phyloP scores from a whole-genome alignment of 305 asterid species.

The Stenogyne calaminthoides region DNA sequence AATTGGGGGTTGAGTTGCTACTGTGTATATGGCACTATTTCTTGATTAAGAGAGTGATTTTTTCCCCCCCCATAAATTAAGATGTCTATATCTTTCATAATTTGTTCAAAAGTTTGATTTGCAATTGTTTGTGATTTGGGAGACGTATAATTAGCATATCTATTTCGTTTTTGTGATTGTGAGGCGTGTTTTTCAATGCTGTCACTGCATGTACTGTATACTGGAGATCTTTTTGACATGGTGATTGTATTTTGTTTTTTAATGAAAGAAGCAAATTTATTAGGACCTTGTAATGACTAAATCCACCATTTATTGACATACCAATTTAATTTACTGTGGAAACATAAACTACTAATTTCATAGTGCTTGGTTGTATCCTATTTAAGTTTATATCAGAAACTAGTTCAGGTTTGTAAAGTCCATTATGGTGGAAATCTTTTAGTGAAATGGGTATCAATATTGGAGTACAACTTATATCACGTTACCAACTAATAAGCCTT shows the following conservation, averaged over 20 bases:
- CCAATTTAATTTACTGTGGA: neutral
- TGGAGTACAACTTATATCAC: neutral
- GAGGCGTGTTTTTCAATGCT: neutral
- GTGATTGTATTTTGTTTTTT: neutral
- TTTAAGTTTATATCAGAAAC: neutral
- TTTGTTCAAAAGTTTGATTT: neutral
- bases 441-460: slow-evolving; percentile 4
- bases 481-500: neutral
- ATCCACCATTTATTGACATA: neutral
- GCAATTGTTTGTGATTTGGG: neutral
- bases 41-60: neutral
- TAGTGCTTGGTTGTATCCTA: neutral
- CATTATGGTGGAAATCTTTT: neutral
- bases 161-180: neutral
- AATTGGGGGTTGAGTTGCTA: slow-evolving; percentile 6
- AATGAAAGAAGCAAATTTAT: neutral
- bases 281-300: neutral
- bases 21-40: neutral
- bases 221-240: neutral
- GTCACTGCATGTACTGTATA: neutral
- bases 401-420: neutral
- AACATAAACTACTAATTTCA: neutral
- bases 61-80: no score
- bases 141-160: slow-evolving; percentile 1
- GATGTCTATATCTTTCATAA: neutral